Percentiles rank a stretch among this genome's conserved stretches.
phyloP scores from a whole-genome alignment of 495 filamentous ascomycete species.

The Glonium stellatum region DNA sequence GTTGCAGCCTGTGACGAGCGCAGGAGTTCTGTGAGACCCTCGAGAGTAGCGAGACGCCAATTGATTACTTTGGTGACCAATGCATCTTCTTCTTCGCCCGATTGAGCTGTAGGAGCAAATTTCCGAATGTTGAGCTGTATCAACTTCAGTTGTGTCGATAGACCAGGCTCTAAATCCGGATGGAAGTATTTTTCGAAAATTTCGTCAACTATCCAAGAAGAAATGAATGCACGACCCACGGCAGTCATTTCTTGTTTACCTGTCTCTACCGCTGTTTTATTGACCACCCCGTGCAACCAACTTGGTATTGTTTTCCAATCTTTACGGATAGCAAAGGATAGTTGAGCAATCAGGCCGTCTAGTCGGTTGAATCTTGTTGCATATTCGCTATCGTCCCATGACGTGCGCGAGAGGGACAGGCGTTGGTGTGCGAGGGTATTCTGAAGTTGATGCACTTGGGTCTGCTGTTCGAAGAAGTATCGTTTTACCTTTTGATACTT shows the following conservation, averaged over 20 bases:
- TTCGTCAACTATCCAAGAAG: conserved; percentile 85
- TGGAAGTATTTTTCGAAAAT: conserved; percentile 89
- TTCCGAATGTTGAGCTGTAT: conserved; percentile 87
- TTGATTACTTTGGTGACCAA: conserved; percentile 78
- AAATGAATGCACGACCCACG: conserved; percentile 83
- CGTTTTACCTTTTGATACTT: conserved; percentile 98
- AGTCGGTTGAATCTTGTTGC: conserved; percentile 81
- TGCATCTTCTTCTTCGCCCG: conserved; percentile 83
- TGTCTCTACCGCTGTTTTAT: conserved; percentile 68
- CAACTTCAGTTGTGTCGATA: conserved; percentile 71
- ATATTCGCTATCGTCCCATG: conserved; percentile 95
- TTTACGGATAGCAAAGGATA: conserved; percentile 91
- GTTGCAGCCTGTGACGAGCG: conserved; percentile 56
- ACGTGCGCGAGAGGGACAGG: conserved; percentile 87
- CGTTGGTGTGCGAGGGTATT: conserved; percentile 94
- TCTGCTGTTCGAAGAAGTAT: conserved; percentile 92
- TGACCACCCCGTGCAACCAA: conserved; percentile 74
- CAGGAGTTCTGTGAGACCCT: conserved; percentile 72
- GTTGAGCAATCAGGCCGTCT: conserved; percentile 89
- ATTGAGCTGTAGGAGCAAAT: conserved; percentile 59
- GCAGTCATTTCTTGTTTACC: conserved; percentile 97
- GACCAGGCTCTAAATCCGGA: conserved; percentile 65
- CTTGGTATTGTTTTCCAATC: conserved; percentile 74
- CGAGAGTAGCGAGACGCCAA: conserved; percentile 89
- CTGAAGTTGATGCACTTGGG: conserved; percentile 89